Percentiles rank a stretch among this genome's conserved stretches.
These are phyloP conservation scores for Trypanosoma mega DNA, from an alignment of 208 protist genomes.

Conservation along the genomic window DNA sequence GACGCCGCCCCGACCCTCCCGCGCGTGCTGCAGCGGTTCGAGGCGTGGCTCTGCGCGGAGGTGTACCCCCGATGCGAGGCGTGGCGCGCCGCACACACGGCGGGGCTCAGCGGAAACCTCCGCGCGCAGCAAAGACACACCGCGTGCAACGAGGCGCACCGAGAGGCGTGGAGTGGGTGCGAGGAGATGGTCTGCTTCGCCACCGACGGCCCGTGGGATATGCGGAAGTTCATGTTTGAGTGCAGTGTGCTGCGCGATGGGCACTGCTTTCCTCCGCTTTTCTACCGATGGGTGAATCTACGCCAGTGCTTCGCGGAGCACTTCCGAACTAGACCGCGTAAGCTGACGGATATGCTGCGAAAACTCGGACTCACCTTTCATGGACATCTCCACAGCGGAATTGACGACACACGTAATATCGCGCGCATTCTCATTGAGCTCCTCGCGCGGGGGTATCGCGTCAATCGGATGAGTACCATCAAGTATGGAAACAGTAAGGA, in stretches of 20 bases:
- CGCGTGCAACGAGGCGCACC: conserved; percentile 44
- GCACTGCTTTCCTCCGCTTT: conserved; percentile 77
- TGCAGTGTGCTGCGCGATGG: conserved; percentile 80
- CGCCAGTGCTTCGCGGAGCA: conserved; percentile 63
- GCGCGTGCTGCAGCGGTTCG: conserved; percentile 57
- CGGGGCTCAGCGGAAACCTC: conserved; percentile 40
- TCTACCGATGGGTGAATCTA: conserved; percentile 91
- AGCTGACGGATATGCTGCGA: conserved; percentile 83
- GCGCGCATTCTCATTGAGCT: conserved; percentile 79
- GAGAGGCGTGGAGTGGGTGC: conserved; percentile 18
- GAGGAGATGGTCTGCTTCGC: conserved; percentile 83
- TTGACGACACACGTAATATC: conserved; percentile 91
- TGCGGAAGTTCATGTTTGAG: conserved; percentile 89
- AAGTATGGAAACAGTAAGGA: conserved; percentile 53
- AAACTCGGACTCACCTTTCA: conserved; percentile 71
- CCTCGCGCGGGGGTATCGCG: conserved; percentile 65
- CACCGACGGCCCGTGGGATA: conserved; percentile 91
- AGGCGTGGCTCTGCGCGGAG: conserved; percentile 56
- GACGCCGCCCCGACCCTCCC: conserved; percentile 71
- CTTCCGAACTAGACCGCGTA: conserved; percentile 55
- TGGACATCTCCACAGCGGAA: conserved; percentile 86
- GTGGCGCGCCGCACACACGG: conserved; percentile 36
- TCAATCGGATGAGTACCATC: conserved; percentile 75
- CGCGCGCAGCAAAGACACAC: conserved; percentile 54
- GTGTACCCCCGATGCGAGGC: conserved; percentile 69